These are phyloP conservation scores for Ophiosphaerella herpotricha DNA, from an alignment of 2,329 filamentous ascomycete genomes.

Conservation along the genomic window DNA sequence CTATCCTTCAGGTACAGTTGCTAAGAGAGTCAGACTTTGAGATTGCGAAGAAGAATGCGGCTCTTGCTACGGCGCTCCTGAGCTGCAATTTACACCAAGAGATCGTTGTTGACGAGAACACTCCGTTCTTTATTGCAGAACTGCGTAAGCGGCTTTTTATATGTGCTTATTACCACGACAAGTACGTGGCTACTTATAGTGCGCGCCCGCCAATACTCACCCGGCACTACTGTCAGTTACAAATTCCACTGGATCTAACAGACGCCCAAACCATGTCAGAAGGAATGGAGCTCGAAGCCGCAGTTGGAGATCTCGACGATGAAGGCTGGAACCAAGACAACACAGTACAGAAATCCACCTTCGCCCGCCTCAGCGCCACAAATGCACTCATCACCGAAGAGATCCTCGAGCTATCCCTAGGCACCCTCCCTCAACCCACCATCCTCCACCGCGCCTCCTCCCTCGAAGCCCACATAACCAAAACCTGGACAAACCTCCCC, in stretches of 20 bases:
- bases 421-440: conserved; percentile 39
- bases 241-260: conserved; percentile 59
- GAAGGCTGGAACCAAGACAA: conserved; percentile 60
- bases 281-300: conserved; percentile 47
- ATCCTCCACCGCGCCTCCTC: conserved; percentile 45
- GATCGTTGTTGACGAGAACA: conserved; percentile 36
- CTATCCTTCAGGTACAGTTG: too few species aligned
- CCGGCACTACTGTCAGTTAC: conserved; percentile 59
- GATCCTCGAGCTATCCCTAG: conserved; percentile 62
- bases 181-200: conserved; percentile 57
- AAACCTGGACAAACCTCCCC: conserved; percentile 31
- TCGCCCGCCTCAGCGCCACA: conserved; percentile 53
- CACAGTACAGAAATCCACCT: conserved; percentile 51
- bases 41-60: conserved; percentile 40
- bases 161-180: conserved; percentile 50
- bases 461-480: conserved; percentile 27
- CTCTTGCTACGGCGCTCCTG: conserved; percentile 34
- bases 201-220: conserved; percentile 60
- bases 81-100: conserved; percentile 47
- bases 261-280: conserved; percentile 56
- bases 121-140: conserved; percentile 44
- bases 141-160: conserved; percentile 41
- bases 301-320: conserved; percentile 49
- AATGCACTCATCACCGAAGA: conserved; percentile 61
- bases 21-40: conserved; percentile 23